Conservation (phyloP, 2,329 filamentous ascomycete species). For the Epichloe uncinata region DNA sequence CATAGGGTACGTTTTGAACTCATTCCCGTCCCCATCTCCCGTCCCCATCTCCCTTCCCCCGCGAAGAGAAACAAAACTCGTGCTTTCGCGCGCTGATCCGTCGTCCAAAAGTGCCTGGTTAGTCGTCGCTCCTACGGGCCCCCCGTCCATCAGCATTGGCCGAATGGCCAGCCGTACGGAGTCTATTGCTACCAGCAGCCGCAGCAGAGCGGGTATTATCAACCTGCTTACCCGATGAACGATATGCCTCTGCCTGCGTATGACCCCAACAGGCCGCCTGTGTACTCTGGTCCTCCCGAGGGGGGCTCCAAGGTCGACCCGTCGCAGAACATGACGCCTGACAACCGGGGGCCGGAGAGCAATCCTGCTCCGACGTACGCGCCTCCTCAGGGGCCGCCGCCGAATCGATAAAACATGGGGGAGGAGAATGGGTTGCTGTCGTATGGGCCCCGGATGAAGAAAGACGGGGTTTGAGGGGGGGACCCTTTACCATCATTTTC, state of each 20-base stretch:
- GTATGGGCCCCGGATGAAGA: too few species aligned
- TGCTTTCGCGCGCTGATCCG: background rate
- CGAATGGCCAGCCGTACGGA: constrained; percentile 14
- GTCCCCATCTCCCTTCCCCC: background rate
- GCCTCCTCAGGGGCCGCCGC: constrained; percentile 37
- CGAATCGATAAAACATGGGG: constrained; percentile 8
- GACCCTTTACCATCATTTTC: background rate
- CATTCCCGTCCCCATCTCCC: too few species aligned
- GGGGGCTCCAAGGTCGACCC: constrained; percentile 40
- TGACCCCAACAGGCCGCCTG: constrained; percentile 42
- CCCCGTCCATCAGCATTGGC: constrained; percentile 8
- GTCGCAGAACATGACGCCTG: constrained; percentile 25
- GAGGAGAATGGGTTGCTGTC: too few species aligned
- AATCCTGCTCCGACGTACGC: constrained; percentile 18
- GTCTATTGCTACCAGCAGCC: constrained; percentile 12
- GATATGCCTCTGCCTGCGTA: constrained; percentile 43
- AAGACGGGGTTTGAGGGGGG: background rate
- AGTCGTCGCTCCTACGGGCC: constrained; percentile 19
- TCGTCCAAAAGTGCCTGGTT: constrained; percentile 34
- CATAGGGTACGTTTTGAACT: constrained; percentile 42
- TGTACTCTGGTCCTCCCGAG: constrained; percentile 36
- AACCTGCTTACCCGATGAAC: constrained; percentile 33
- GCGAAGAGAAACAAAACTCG: too few species aligned
- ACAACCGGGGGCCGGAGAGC: constrained; percentile 12
- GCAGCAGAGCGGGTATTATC: constrained; percentile 4